Evolutionary conservation across 805 yeast species (phyloP), one percentile per base, ranked within the genome.

Genomic region (Yamadazyma phyllophila): DNA sequence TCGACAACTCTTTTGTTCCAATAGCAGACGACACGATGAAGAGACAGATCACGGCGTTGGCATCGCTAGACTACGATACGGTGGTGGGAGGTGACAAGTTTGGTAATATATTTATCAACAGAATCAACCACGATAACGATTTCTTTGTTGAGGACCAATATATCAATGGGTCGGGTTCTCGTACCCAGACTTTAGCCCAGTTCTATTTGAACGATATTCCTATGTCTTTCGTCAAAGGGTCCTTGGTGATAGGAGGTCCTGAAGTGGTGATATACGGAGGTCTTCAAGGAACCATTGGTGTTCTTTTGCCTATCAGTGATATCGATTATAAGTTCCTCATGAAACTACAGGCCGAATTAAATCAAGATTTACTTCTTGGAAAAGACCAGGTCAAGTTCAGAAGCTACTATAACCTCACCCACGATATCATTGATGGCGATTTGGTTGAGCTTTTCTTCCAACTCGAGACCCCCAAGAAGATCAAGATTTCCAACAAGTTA

Each of bases 361-460:
- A 43, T 15, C 8, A 27, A 14, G 50, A 47, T 50, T 5, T 62
- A 60, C 45, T 81, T n/a, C 71, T 82, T 2, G 92, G 85, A 0
- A 73, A 94, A 46, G 85, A 85, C 50, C 87, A 83, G 46, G 48
- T 78, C 50, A 77, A 76, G 46, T 91, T 75, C 60, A 67, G 97
- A 45, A 76, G 97, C 43, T 85, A 84, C 57, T 89, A 88, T 60
- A 81, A 80, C n/a, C 97, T 97, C 0, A 78, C 76, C 2, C 83
- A 82, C 51, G 76, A 80, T 41, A 82, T 86, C 2, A 74, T 94
- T 34, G 97, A 94, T 65, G 99, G 99, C 8, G 98, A 94, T 59
- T 68, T 88, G 12, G 70, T 92, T 39, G 97, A 89, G 55, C 60
- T 64, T 35, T 87, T 70, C 56, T 63, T 58, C 39, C 56, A 61